Conservation (phyloP, 176 grass and related monocot genomes). For the sorghum (Sorghum bicolor) region DNA sequence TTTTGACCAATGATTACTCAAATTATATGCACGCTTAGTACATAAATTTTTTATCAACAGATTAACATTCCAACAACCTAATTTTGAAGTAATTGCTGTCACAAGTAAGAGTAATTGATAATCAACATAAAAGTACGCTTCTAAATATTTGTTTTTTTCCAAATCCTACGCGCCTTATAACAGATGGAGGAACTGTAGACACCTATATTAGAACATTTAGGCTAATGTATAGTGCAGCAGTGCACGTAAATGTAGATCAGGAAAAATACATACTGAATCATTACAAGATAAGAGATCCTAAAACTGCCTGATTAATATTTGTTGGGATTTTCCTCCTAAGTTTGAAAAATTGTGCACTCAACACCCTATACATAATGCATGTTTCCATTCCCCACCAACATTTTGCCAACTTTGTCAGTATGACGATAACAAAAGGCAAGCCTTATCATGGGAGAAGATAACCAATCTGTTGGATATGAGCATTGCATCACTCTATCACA, state of each 20-base stretch:
- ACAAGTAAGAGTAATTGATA: neutral
- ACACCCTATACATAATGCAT: neutral
- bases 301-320: neutral
- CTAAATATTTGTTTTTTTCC: neutral
- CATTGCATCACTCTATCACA: neutral
- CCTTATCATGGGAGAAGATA: neutral
- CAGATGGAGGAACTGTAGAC: neutral
- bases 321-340: neutral
- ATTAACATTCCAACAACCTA: neutral
- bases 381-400: neutral
- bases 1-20: neutral
- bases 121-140: neutral
- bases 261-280: neutral
- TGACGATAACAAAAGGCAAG: neutral
- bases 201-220: neutral
- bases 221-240: neutral
- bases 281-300: neutral
- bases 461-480: neutral
- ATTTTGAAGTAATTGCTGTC: neutral
- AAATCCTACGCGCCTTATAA: neutral
- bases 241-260: neutral
- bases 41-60: neutral
- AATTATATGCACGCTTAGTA: neutral
- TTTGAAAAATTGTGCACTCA: neutral
- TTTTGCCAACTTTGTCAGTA: neutral